A percentile compares a stretch with the other conserved stretches of the same genome.
These are phyloP conservation scores for Gomphus bonarii DNA, from an alignment of 1,284 basidiomycete genomes.

Conservation along the genomic window DNA sequence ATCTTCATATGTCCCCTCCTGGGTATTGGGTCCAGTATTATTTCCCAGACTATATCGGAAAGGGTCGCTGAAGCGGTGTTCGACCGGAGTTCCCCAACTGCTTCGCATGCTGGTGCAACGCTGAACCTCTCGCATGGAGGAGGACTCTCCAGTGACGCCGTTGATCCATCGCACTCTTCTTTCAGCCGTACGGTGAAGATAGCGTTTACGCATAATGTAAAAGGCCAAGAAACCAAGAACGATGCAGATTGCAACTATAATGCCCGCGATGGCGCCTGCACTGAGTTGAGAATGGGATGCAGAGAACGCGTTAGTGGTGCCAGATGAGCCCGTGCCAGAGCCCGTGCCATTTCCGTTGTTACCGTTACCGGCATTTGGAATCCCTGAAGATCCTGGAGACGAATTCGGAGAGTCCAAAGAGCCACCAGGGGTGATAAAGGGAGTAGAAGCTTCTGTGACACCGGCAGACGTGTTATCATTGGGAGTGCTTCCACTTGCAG, in stretches of 20 bases:
- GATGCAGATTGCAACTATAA: background rate
- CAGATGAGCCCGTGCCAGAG: background rate
- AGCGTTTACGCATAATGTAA: slow-evolving; percentile 6
- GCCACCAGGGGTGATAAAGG: background rate
- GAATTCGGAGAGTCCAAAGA: background rate
- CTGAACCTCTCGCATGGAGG: background rate
- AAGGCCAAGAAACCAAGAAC: background rate
- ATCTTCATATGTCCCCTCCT: background rate
- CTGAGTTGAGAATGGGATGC: background rate
- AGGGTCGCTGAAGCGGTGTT: background rate
- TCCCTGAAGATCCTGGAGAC: background rate
- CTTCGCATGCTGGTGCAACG: slow-evolving; percentile 4
- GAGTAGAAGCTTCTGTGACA: too few relatives aligned
- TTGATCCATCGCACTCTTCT: slow-evolving; percentile 4
- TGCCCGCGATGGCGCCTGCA: background rate
- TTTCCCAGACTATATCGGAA: background rate
- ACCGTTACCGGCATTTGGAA: background rate
- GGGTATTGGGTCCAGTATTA: background rate
- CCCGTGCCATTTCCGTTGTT: background rate
- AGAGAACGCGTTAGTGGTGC: background rate
- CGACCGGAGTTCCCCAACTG: slow-evolving; percentile 10
- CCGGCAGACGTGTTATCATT: background rate
- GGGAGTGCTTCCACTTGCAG: background rate
- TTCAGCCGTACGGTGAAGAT: background rate
- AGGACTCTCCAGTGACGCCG: background rate